Base-by-base conservation (phyloP, 768 basidiomycete genomes). In the Rhodotorula sphaerocarpa region DNA sequence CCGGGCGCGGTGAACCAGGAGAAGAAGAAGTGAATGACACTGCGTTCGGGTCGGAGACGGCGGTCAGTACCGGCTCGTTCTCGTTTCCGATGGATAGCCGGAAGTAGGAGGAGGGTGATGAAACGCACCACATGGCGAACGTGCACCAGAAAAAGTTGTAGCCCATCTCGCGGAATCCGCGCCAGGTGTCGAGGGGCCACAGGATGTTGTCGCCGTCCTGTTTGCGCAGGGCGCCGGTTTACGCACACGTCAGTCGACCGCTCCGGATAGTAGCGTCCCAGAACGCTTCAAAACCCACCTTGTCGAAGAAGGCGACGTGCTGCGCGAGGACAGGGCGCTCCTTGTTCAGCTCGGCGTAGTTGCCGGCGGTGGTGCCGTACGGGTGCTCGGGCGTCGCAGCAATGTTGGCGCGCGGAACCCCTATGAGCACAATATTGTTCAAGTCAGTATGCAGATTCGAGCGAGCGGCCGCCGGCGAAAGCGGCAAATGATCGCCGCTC, bases 121-220 rank as follows among this genome's bases (percentile, higher is more conserved):
- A 21, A 25, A 44, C 57, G n/a, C 11, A 63, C 61, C 76, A 67
- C 56, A 70, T 68, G 39, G 78, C 74, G 33, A 77, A 55, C 25
- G 77, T 53, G 58, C 73, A 67, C 57, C 79, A 74, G 48, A 78
- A 57, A 51, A 77, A n/a, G 55, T 75, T 74, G 75, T 78, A 80
- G 11, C 78, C 77, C 33, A 80, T 75, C 31, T 74, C 73, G 60
- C 75, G 74, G 68, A 79, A 78, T 21, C 77, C 78, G 11, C 55
- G 68, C 70, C 72, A 79, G 12, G 79, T 80, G 55, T 80, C 78
- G 16, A 66, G 57, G 7, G 79, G 79, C 77, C 77, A 80, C 54
- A 81, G 77, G 48, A 79, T 59, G 4, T 78, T 78, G 56, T 81
- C 79, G 6, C 62, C 48, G 36, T 61, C 59, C 34, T 59, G 50